Percentiles rank a stretch among this genome's conserved stretches.
These are phyloP conservation scores for Boechera divaricarpa DNA, from an alignment of 345 rosid species.

Conservation along the genomic window DNA sequence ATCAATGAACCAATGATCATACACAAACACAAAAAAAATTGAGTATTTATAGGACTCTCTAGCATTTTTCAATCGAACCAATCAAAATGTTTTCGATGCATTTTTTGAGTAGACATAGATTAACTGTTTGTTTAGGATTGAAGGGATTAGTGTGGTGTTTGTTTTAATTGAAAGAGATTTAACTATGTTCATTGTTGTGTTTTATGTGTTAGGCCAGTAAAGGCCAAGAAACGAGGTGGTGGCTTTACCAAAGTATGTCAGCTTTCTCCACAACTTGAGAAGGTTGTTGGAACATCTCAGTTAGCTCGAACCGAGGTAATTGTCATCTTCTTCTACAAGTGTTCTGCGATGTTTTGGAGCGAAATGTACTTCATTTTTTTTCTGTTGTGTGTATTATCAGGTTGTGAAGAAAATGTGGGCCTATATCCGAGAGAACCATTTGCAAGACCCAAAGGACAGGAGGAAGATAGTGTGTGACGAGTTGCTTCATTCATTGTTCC, in stretches of 20 bases:
- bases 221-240: slow-evolving; percentile 66
- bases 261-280: slow-evolving; percentile 83
- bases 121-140: no score
- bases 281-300: slow-evolving; percentile 60
- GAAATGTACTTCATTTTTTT: background rate
- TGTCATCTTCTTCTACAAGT: background rate
- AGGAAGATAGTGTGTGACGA: slow-evolving; percentile 67
- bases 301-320: slow-evolving; percentile 80
- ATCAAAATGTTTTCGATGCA: slow-evolving; percentile 17
- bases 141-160: background rate
- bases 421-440: slow-evolving; percentile 67
- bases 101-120: background rate
- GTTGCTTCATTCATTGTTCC: slow-evolving; percentile 59
- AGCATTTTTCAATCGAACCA: background rate
- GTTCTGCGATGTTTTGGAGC: background rate
- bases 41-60: background rate
- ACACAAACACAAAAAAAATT: background rate
- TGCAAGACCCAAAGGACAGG: slow-evolving; percentile 84
- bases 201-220: slow-evolving; percentile 42
- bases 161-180: background rate
- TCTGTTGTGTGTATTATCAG: slow-evolving; percentile 44
- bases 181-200: slow-evolving; percentile 10
- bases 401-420: slow-evolving; percentile 84
- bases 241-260: slow-evolving; percentile 73
- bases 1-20: slow-evolving; percentile 13